phyloP scores from a whole-genome alignment of 2,329 filamentous ascomycete genomes.

The Bipolaris cookei region DNA sequence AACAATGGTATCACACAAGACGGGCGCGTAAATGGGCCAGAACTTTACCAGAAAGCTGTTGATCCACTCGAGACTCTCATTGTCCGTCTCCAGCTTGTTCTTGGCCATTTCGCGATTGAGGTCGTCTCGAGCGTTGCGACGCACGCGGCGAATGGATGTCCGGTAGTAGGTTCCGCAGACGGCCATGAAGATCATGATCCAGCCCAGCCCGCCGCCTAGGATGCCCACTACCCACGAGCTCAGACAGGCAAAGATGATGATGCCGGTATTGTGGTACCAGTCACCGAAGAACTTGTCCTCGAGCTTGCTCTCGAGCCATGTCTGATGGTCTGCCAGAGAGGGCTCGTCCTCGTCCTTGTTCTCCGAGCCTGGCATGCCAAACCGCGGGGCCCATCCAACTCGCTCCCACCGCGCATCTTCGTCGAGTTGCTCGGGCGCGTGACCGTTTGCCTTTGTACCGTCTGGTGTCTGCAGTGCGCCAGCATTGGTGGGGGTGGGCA shows the following conservation, averaged over 20 bases:
- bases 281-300: constrained; percentile 93
- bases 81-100: constrained; percentile 84
- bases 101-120: constrained; percentile 87
- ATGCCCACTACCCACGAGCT: constrained; percentile 88
- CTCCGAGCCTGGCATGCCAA: constrained; percentile 65
- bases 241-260: constrained; percentile 92
- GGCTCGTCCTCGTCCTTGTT: constrained; percentile 62
- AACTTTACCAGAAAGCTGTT: constrained; percentile 99
- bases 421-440: constrained; percentile 61
- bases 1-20: constrained; percentile 89
- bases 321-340: constrained; percentile 84
- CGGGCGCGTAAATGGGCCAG: constrained; percentile 97
- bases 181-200: constrained; percentile 93
- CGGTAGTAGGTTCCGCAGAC: constrained; percentile 94
- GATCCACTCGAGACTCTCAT: constrained; percentile 96
- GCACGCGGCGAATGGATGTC: constrained; percentile 89
- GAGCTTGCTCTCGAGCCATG: constrained; percentile 81
- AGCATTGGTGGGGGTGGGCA: constrained; percentile 75
- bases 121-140: constrained; percentile 95
- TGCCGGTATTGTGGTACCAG: constrained; percentile 97
- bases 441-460: constrained; percentile 59
- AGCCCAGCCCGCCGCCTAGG: constrained; percentile 87
- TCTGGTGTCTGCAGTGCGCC: constrained; percentile 65
- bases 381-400: constrained; percentile 88
- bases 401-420: constrained; percentile 56